Evolutionary conservation across 768 basidiomycete species (phyloP).

Genomic region (Pholiota conissans): DNA sequence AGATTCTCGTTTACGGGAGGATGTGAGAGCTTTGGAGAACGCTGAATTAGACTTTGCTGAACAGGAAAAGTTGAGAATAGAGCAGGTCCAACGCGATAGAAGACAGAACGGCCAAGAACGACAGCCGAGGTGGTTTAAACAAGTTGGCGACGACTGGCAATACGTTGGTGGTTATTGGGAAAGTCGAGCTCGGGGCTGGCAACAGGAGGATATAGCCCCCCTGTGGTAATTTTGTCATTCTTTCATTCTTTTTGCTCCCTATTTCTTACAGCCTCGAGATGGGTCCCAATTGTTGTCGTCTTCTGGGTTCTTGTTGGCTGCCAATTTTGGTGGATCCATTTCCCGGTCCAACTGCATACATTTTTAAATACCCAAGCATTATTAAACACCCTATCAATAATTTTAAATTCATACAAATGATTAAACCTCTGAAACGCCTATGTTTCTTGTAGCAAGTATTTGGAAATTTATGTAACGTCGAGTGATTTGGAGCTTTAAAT

Average conservation of each 20-base stretch:
- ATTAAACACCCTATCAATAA: too few species aligned
- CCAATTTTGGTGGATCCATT: too few species aligned
- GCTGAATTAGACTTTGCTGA: conserved; percentile 75
- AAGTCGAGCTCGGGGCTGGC: conserved; percentile 64
- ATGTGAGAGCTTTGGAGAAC: conserved; percentile 81
- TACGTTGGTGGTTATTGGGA: conserved; percentile 89
- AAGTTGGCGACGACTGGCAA: conserved; percentile 68
- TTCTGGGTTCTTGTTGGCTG: too few species aligned
- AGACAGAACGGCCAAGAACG: conserved; percentile 59
- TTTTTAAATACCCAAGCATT: neutral
- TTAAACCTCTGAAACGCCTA: too few species aligned
- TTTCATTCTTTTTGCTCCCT: neutral
- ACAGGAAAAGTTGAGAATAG: conserved; percentile 65
- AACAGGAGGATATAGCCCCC: conserved; percentile 42
- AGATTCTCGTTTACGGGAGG: conserved; percentile 80
- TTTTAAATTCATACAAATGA: too few species aligned
- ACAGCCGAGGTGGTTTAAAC: conserved; percentile 75
- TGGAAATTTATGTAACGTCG: too few species aligned
- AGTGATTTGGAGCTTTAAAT: too few species aligned
- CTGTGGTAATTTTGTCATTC: conserved; percentile 54
- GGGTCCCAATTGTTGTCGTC: neutral
- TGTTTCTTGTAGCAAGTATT: too few species aligned
- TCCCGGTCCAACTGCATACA: neutral
- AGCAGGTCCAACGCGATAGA: conserved; percentile 76
- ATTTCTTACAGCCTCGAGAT: too few species aligned